phyloP scores from a whole-genome alignment of 441 rosid genomes.

The Adansonia madagascariensis region DNA sequence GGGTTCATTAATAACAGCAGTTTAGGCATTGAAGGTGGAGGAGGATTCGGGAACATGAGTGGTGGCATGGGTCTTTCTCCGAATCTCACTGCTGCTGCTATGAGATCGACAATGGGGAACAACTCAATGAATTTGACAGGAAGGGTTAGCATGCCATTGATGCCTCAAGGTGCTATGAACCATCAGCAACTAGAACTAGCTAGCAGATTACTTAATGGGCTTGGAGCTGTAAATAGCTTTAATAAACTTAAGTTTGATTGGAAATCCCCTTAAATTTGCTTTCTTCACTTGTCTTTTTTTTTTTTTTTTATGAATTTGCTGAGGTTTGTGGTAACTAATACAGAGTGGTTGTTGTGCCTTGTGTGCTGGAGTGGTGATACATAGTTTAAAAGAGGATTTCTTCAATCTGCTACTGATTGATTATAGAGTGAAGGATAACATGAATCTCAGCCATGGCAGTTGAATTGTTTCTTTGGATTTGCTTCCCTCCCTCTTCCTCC shows the following conservation, averaged over 20 bases:
- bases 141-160: constrained; percentile 33
- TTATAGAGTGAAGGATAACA: not conserved
- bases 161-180: constrained; percentile 35
- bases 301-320: not conserved
- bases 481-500: too few relatives aligned
- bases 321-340: not conserved
- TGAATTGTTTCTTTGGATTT: not conserved
- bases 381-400: constrained; percentile 11
- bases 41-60: constrained; percentile 31
- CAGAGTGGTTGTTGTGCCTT: constrained; percentile 21
- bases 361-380: constrained; percentile 9
- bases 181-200: constrained; percentile 40
- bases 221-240: constrained; percentile 39
- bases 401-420: too few relatives aligned
- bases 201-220: constrained; percentile 36
- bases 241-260: constrained; percentile 39
- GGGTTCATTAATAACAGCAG: constrained; percentile 26
- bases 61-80: constrained; percentile 35
- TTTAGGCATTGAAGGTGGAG: constrained; percentile 32
- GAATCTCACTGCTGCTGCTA: constrained; percentile 22
- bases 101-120: constrained; percentile 35
- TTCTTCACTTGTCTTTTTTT: not conserved
- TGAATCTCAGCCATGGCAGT: constrained; percentile 6
- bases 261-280: constrained; percentile 37
- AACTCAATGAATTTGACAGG: constrained; percentile 32